Conservation (phyloP, 192 early-diverging fungal genomes). For the Martensiomyces pterosporus region DNA sequence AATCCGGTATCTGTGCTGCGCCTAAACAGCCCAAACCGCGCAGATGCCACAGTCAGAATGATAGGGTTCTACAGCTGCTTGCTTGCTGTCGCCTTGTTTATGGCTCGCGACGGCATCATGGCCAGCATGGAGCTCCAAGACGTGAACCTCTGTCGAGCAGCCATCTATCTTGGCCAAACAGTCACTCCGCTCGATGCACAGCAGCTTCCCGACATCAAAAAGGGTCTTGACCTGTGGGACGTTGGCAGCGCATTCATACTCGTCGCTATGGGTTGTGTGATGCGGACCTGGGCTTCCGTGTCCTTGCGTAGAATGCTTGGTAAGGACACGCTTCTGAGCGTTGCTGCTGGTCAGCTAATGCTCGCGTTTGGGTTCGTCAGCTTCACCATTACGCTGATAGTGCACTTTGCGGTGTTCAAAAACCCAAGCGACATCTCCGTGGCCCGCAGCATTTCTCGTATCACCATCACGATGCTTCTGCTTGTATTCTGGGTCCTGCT, state of each 20-base stretch:
- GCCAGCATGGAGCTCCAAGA: slow-evolving; percentile 41
- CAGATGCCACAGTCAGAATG: slow-evolving; percentile 16
- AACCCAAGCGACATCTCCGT: slow-evolving; percentile 5
- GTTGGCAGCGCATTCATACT: slow-evolving; percentile 30
- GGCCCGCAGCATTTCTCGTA: slow-evolving; percentile 35
- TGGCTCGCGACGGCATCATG: slow-evolving; percentile 45
- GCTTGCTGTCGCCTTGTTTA: slow-evolving; percentile 19
- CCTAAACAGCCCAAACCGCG: slow-evolving; percentile 15
- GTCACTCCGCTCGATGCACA: slow-evolving; percentile 27
- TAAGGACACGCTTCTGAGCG: slow-evolving; percentile 12
- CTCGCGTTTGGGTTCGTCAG: slow-evolving; percentile 20
- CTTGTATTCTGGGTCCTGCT: slow-evolving; percentile 13
- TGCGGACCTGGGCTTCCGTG: slow-evolving; percentile 23
- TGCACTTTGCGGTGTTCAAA: slow-evolving; percentile 28
- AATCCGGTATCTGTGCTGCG: slow-evolving; percentile 26
- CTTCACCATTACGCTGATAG: slow-evolving; percentile 6
- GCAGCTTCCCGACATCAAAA: slow-evolving; percentile 26
- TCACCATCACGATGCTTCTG: slow-evolving; percentile 17
- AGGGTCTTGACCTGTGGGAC: slow-evolving; percentile 40
- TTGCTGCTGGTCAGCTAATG: slow-evolving; percentile 9
- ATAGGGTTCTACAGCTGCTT: slow-evolving; percentile 35
- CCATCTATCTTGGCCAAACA: slow-evolving; percentile 20
- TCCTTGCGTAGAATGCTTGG: slow-evolving; percentile 28
- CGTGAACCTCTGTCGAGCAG: slow-evolving; percentile 27
- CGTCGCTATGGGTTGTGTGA: slow-evolving; percentile 27